phyloP scores from a whole-genome alignment of 2,329 filamentous ascomycete genomes.

The Fusarium papillatum region DNA sequence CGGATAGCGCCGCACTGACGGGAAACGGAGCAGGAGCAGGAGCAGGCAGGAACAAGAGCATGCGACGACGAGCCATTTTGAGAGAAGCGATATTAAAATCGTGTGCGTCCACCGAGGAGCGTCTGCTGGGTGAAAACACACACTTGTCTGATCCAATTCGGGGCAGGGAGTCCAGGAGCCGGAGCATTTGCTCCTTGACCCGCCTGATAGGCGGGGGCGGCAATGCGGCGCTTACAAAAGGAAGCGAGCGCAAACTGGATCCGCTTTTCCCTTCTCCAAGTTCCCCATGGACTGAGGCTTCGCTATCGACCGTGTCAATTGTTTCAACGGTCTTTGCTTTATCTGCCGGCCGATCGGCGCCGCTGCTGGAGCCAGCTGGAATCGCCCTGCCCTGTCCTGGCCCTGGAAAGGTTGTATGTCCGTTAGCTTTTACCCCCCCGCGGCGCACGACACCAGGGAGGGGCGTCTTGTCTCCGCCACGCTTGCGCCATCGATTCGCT shows the following conservation, averaged over 20 bases:
- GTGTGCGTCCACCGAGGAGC: slow-evolving; percentile 44
- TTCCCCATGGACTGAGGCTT: neutral
- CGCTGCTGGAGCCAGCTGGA: slow-evolving; percentile 4
- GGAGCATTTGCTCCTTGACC: slow-evolving; percentile 53
- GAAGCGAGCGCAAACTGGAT: slow-evolving; percentile 21
- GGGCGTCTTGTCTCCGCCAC: slow-evolving; percentile 29
- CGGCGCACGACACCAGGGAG: slow-evolving; percentile 1
- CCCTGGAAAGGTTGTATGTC: neutral
- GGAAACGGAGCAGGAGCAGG: slow-evolving; percentile 14
- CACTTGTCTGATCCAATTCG: slow-evolving; percentile 44
- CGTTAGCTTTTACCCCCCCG: neutral
- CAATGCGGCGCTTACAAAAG: slow-evolving; percentile 48
- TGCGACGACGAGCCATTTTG: slow-evolving; percentile 49
- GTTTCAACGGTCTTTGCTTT: neutral
- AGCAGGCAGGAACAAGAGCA: slow-evolving; percentile 31
- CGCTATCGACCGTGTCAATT: neutral
- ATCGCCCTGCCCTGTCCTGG: neutral
- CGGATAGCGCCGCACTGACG: slow-evolving; percentile 34
- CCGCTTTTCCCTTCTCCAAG: slow-evolving; percentile 29
- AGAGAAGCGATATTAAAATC: slow-evolving; percentile 42
- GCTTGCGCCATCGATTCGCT: slow-evolving; percentile 30
- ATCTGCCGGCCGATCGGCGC: slow-evolving; percentile 13
- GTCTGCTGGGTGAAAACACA: slow-evolving; percentile 40
- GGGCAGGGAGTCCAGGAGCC: slow-evolving; percentile 41
- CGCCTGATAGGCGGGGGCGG: slow-evolving; percentile 46